Evolutionary conservation across 768 basidiomycete genomes (phyloP), one percentile per base, ranked within the genome.

Genomic region (Calocera viscosa): DNA sequence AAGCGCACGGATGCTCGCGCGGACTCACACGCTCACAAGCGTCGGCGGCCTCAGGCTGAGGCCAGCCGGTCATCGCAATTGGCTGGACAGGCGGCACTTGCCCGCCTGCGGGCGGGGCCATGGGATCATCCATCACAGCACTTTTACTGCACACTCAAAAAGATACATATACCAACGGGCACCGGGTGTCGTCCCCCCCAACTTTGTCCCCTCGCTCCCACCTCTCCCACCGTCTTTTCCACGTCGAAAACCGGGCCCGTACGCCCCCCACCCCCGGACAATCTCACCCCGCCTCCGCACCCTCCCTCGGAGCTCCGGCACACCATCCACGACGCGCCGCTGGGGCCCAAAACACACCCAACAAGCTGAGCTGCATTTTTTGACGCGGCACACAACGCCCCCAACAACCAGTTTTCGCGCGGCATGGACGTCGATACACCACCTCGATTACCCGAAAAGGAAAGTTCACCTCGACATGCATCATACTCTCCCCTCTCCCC

Each of bases 381-480:
- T 38, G 43, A 47, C 43, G 43, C 43, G 43, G 43, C 43, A 17
- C 5, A 17, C 19, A 24, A 10, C 11, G 39, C 43, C 24, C 43
- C 19, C 43, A 38, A 38, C 35, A 38, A 3, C 24, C 43, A 19
- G 8, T 8, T 19, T 3, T 47, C 43, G 43, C 43, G 43, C 43
- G n/a, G 43, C 43, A 47, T 47, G 43, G 43, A 47, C 43, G 19
- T 47, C 43, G 43, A 47, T 24, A 28, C 24, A 60, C 53, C 53
- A 60, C 53, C 26, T 60, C 53, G 30, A 60, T 60, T 60, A 60
- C 53, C 53, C 30, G 53, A 60, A 60, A 60, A 28, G 53, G 53
- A 60, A 60, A 60, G 14, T 60, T 32, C 53, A 22, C 53, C 53
- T 60, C 24, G 26, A 19, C 43, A 17, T 19, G 26, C 43, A 24